A percentile compares a stretch with the other conserved stretches of the same genome.
Evolutionary conservation across 2,329 filamentous ascomycete genomes (phyloP).

Genomic region (Colletotrichum orchidophilum): DNA sequence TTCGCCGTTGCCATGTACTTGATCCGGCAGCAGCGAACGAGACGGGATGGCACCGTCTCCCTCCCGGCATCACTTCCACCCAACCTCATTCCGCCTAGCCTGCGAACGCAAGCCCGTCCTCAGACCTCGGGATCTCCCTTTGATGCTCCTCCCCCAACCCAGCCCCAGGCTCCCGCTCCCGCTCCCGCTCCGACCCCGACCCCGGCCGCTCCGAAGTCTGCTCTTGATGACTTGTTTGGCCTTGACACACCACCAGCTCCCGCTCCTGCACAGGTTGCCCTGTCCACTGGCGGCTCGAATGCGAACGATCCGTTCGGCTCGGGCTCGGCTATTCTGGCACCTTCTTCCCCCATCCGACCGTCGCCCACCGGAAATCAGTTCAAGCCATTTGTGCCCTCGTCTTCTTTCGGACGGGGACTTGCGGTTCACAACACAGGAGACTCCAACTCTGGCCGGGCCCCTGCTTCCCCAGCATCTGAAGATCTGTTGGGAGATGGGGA

Average conservation of each 20-base stretch:
- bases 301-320: conserved; percentile 70
- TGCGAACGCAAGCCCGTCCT: conserved; percentile 71
- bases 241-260: conserved; percentile 69
- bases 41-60: conserved; percentile 66
- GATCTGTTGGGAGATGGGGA: conserved; percentile 93
- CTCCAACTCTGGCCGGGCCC: conserved; percentile 53
- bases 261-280: conserved; percentile 64
- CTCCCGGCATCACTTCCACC: conserved; percentile 82
- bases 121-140: conserved; percentile 64
- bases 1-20: conserved; percentile 98
- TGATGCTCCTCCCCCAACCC: conserved; percentile 50
- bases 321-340: conserved; percentile 54
- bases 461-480: conserved; percentile 65
- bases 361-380: conserved; percentile 67
- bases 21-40: conserved; percentile 87
- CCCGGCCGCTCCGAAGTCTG: conserved; percentile 74
- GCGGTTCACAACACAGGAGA: conserved; percentile 80
- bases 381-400: conserved; percentile 92
- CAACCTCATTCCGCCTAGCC: conserved; percentile 85
- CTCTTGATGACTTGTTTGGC: conserved; percentile 92
- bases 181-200: conserved; percentile 54
- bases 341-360: conserved; percentile 64
- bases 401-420: conserved; percentile 87
- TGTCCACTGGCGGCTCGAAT: conserved; percentile 79
- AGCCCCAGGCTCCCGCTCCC: conserved; percentile 39